These are phyloP conservation scores for Solanum chacoense DNA, from an alignment of 305 asterid genomes.

Conservation along the genomic window DNA sequence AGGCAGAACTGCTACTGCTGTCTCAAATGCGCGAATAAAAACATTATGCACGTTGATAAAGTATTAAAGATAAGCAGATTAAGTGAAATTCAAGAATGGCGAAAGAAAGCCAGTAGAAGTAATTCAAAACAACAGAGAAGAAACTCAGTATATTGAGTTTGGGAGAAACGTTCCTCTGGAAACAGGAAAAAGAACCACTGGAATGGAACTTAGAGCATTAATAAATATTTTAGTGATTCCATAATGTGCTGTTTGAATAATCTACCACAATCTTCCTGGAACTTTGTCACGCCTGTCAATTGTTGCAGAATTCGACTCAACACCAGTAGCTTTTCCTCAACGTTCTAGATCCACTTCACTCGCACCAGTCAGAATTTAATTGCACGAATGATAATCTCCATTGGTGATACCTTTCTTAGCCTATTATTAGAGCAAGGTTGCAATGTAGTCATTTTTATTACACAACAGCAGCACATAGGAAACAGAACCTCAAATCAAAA, in stretches of 20 bases:
- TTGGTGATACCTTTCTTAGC: background rate
- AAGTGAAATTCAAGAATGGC: background rate
- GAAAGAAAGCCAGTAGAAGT: background rate
- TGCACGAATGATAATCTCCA: background rate
- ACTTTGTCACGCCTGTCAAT: background rate
- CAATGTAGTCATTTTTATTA: background rate
- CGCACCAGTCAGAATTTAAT: background rate
- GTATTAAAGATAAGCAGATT: background rate
- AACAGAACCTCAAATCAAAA: background rate
- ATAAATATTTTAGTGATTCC: background rate
- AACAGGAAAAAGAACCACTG: background rate
- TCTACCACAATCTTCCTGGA: background rate
- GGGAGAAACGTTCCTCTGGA: background rate
- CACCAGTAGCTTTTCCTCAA: background rate
- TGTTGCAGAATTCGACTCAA: background rate
- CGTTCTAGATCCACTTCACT: background rate
- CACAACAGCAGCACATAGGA: background rate
- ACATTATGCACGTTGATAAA: background rate
- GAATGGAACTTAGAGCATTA: background rate
- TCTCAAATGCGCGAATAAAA: background rate
- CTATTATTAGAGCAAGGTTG: background rate
- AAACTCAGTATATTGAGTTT: background rate
- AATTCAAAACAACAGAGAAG: background rate
- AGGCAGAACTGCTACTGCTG: background rate
- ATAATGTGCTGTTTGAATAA: background rate